Conservation (phyloP, 345 rosid species). For the Eutrema yunnanense region DNA sequence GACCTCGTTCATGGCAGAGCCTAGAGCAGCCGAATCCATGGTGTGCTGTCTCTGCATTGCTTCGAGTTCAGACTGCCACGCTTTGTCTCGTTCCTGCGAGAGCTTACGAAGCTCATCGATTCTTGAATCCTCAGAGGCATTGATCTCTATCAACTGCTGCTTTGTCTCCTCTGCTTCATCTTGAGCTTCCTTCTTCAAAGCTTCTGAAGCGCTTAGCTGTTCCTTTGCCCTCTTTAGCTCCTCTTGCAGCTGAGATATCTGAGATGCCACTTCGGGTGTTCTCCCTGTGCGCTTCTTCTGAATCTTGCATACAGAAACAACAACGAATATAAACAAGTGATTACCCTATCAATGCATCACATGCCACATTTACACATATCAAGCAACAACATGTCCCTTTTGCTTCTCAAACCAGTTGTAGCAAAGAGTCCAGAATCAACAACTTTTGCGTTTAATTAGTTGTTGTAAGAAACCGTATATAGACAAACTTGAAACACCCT, state of each 20-base stretch:
- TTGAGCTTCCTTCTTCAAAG: constrained; percentile 58
- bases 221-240: constrained; percentile 79
- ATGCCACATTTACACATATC: background rate
- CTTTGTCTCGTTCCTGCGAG: constrained; percentile 85
- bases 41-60: constrained; percentile 83
- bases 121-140: constrained; percentile 72
- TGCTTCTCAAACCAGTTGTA: background rate
- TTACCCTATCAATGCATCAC: background rate
- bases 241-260: constrained; percentile 69
- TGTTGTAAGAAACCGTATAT: background rate
- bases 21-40: constrained; percentile 72
- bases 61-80: constrained; percentile 96
- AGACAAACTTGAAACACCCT: background rate
- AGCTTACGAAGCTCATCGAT: constrained; percentile 74
- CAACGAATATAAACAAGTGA: background rate
- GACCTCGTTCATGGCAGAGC: constrained; percentile 81
- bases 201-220: constrained; percentile 63
- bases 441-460: background rate
- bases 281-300: constrained; percentile 57
- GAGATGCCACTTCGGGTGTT: constrained; percentile 58
- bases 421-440: background rate
- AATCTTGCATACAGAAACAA: constrained; percentile 20
- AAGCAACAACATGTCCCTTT: background rate
- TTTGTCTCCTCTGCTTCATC: constrained; percentile 77
- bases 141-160: constrained; percentile 65